Base-by-base conservation (phyloP, 1,284 basidiomycete species). In the Fereydounia khargensis region DNA sequence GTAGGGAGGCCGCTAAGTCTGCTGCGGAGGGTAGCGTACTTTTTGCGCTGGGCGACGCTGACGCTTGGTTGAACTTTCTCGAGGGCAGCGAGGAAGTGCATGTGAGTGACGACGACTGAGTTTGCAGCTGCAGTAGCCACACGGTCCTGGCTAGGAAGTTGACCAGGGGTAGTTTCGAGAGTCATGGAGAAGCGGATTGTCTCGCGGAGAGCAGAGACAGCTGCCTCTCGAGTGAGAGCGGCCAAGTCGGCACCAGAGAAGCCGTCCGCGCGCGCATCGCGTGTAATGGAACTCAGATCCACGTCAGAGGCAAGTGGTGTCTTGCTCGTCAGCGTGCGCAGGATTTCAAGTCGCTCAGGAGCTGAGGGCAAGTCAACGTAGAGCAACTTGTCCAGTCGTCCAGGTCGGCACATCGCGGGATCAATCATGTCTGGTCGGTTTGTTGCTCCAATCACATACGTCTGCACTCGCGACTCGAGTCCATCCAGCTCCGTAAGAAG, bases 381-480 rank as follows among this genome's bases (percentile, higher is more conserved):
- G 21, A 98, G 82, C 6, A 97, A 82, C 77, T 96, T 97, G 80
- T 98, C 94, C 11, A 98, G 82, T 20, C 94, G 84, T 0, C 94
- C 94, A 0, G 94, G 94, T 14, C 92, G 86, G 45, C 91, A 90
- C 92, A 97, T 96, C 4, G 94, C 94, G 0, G 94, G 94, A 73
- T 97, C 94, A 58, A 97, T 91, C 85, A 97, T 96, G 79, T 97
- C 94, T 0, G 94, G 94, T n/a, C 94, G 82, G 78, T 98, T 97
- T 4, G 94, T 98, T 1, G 94, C 94, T 0, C 87, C 94, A 59
- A 97, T 91, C 20, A 97, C 91, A 72, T 94, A 96, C 42, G 97
- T 92, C 89, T 91, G 50, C 13, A 66, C 70, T 14, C 92, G 84
- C 0, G 86, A 81, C 62, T 95, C 90, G 24, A 97, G 85, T 0